Evolutionary conservation across 768 basidiomycete genomes (phyloP).

Genomic region (Podaxis sp.): DNA sequence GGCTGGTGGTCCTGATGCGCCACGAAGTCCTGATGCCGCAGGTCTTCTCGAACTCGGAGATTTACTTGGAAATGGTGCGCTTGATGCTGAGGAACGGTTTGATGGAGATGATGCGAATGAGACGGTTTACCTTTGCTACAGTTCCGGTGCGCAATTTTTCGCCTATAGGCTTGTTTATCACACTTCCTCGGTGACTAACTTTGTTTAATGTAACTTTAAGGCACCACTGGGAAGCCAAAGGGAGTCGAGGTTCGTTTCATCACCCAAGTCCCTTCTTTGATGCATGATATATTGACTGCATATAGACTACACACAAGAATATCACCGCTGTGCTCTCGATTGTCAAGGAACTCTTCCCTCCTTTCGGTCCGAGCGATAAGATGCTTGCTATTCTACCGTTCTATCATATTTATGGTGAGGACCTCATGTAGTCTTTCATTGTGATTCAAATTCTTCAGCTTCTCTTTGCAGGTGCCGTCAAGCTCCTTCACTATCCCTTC

Average conservation of each 20-base stretch:
- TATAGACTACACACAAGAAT: constrained; percentile 65
- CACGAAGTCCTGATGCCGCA: constrained; percentile 20
- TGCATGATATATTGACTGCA: background rate
- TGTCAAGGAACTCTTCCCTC: constrained; percentile 39
- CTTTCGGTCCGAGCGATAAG: constrained; percentile 37
- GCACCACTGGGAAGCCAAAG: constrained; percentile 79
- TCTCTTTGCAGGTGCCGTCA: constrained; percentile 44
- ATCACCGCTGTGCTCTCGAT: constrained; percentile 56
- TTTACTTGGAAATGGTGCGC: constrained; percentile 45
- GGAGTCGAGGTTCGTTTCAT: constrained; percentile 42
- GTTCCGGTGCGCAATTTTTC: constrained; percentile 24
- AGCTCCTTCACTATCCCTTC: constrained; percentile 59
- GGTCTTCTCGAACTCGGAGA: constrained; percentile 39
- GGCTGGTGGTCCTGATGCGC: constrained; percentile 32
- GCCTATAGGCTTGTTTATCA: background rate
- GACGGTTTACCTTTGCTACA: constrained; percentile 64
- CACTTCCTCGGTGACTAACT: background rate
- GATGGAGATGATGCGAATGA: constrained; percentile 48
- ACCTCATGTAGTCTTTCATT: background rate
- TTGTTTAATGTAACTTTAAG: constrained; percentile 26
- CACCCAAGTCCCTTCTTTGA: background rate
- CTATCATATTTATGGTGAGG: constrained; percentile 40
- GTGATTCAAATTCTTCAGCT: background rate
- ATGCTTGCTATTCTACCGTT: constrained; percentile 64
- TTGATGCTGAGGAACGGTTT: constrained; percentile 51